Evolutionary conservation across 495 filamentous ascomycete species (phyloP), one percentile per base, ranked within the genome.

Genomic region (Eremomyces bilateralis): DNA sequence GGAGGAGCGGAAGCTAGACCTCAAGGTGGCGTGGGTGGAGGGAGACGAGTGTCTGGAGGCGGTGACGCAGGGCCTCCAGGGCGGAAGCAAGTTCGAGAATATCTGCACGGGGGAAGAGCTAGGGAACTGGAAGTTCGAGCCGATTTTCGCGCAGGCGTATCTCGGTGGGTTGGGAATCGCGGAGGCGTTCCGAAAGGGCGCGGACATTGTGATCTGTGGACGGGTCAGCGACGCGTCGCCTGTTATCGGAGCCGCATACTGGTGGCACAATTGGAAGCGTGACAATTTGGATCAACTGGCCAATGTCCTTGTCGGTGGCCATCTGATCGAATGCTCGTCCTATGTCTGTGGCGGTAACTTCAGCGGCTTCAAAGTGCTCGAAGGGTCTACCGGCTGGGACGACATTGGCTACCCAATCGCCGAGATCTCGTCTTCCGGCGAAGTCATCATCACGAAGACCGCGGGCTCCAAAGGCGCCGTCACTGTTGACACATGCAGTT

Each of bases 11-110:
- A 53, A 54, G 6, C 37, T 67, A 15, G 41, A 58, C 33, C 47
- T 69, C 19, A 64, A 60, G 43, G 60, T 63, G 1, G 65, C 64
- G 4, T 69, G 58, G 55, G 53, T 69, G 2, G 52, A 53, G 15
- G 65, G 65, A 1, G 64, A 69, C 41, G 62, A 68, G 37, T 61
- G 65, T 6, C 50, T 68, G 1, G 45, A 52, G 1, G 48, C 52
- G 0, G 46, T 69, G n/a, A 45, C 58, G 32, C 38, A 52, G 10
- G 53, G 53, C 1, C 46, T 59, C 20, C 35, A 48, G 3, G 46
- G 47, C 0, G 57, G 56, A 5, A 52, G 50, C 16, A 51, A 42
- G 1, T 64, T 65, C 41, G 59, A 53, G 17, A 69, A 65, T 35
- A 50, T 69, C 11, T 64, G 62, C 41, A 65, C 61, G 2, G 60